Conservation (phyloP, 176 grass and related monocot genomes). For the Carex littledalei region DNA sequence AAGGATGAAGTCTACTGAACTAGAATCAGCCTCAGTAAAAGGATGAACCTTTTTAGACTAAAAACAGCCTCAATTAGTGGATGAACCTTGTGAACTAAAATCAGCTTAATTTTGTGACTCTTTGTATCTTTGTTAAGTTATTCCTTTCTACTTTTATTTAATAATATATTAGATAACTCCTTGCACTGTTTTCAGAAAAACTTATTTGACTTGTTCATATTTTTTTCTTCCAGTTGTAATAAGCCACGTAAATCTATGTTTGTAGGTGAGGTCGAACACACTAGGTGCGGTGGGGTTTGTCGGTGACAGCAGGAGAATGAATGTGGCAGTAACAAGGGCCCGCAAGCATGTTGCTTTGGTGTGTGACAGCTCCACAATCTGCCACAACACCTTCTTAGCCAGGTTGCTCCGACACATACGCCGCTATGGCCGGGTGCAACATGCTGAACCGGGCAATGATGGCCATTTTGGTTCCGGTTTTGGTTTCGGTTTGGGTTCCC, state of each 20-base stretch:
- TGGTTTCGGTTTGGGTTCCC: conserved; percentile 2
- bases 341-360: conserved; percentile 72
- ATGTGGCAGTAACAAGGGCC: conserved; percentile 79
- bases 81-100: neutral
- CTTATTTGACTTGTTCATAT: neutral
- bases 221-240: neutral
- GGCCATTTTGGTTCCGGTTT: conserved; percentile 34
- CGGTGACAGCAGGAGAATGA: conserved; percentile 76
- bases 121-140: neutral
- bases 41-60: neutral
- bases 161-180: neutral
- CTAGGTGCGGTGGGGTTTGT: conserved; percentile 85
- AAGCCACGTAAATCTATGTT: neutral
- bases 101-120: neutral
- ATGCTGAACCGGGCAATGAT: conserved; percentile 35
- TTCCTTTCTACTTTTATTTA: conserved; percentile 9
- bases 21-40: neutral
- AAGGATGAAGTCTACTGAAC: neutral
- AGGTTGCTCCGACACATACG: conserved; percentile 77
- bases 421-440: conserved; percentile 66
- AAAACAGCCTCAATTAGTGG: neutral
- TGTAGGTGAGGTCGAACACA: conserved; percentile 82
- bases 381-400: conserved; percentile 85
- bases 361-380: conserved; percentile 91
- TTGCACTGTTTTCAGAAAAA: neutral